Conservation (phyloP, 345 rosid species). For the Murraya koenigii region DNA sequence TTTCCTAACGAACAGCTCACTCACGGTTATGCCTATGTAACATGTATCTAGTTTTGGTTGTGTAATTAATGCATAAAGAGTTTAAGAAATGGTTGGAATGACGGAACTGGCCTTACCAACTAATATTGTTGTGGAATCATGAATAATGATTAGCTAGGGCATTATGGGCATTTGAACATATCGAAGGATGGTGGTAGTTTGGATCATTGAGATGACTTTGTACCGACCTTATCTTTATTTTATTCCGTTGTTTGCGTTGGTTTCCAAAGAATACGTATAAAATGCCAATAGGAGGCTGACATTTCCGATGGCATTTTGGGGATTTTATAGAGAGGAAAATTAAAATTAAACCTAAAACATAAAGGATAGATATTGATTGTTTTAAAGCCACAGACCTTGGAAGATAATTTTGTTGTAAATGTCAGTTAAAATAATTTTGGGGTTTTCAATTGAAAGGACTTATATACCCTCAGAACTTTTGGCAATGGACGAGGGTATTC, state of each 20-base stretch:
- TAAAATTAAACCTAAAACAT: neutral
- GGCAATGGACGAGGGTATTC: constrained; percentile 6
- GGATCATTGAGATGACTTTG: constrained; percentile 60
- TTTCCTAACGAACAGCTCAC: neutral
- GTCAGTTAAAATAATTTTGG: constrained; percentile 1
- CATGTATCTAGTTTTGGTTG: neutral
- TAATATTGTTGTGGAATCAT: neutral
- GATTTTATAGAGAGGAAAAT: neutral
- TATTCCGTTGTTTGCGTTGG: constrained; percentile 51
- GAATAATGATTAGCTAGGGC: constrained; percentile 24
- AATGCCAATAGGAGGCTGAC: constrained; percentile 31
- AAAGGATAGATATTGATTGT: neutral
- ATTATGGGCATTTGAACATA: constrained; percentile 17
- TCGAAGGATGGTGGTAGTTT: constrained; percentile 47
- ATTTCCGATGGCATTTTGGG: constrained; percentile 3
- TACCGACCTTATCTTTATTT: constrained; percentile 55
- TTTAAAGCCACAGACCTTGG: neutral
- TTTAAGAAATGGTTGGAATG: neutral
- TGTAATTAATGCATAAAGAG: constrained; percentile 14
- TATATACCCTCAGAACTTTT: constrained; percentile 8
- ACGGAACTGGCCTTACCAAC: constrained; percentile 31
- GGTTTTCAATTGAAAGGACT: neutral
- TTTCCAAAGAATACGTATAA: constrained; percentile 28
- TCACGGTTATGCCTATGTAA: neutral
- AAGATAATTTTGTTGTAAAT: constrained; percentile 14